A percentile compares a stretch with the other conserved stretches of the same genome.
Evolutionary conservation across 176 grass and related monocot species (phyloP).

Genomic region (Juncus inflexus): DNA sequence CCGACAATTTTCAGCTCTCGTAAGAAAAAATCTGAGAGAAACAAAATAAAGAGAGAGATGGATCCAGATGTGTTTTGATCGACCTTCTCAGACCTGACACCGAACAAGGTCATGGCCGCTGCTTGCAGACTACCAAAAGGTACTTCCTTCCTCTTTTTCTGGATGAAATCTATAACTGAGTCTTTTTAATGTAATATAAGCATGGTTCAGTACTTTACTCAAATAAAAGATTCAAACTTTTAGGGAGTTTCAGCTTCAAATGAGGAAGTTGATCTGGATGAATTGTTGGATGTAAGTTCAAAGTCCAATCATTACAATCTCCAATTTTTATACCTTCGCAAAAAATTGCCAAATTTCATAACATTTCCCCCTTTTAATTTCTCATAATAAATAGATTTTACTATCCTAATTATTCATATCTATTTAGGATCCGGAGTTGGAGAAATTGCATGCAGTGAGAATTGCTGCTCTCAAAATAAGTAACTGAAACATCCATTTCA

Average conservation of each 20-base stretch:
- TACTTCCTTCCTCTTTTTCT: constrained; percentile 14
- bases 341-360: too few species aligned
- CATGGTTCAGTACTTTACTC: not conserved
- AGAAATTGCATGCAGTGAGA: constrained; percentile 89
- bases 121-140: constrained; percentile 93
- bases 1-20: not conserved
- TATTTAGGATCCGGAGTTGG: constrained; percentile 85
- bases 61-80: constrained; percentile 73
- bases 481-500: constrained; percentile 16
- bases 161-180: not conserved
- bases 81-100: constrained; percentile 65
- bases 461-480: constrained; percentile 92
- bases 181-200: not conserved
- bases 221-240: not conserved
- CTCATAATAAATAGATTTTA: not conserved
- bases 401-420: constrained; percentile 4
- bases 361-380: not conserved
- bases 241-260: constrained; percentile 43
- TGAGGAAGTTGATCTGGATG: constrained; percentile 94
- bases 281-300: constrained; percentile 86
- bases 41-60: constrained; percentile 41
- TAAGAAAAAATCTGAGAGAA: not conserved
- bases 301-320: not conserved
- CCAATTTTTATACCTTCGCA: too few species aligned
- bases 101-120: constrained; percentile 81